Base-by-base conservation (phyloP, 306 rosid species). In the Cicer yamashitae region DNA sequence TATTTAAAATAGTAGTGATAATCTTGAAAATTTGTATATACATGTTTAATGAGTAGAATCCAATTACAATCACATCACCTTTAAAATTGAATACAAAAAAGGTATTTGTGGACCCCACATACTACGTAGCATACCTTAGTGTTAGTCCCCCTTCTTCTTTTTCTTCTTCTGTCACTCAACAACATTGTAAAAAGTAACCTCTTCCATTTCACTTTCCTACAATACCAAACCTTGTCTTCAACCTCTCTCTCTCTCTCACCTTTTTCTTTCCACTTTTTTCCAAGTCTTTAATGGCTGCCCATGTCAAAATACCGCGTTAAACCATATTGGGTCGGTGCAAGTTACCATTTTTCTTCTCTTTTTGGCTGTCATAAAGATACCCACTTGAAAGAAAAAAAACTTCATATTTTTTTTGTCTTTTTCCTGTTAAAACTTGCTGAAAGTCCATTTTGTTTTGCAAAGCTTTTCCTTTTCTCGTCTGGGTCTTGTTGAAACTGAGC, bases 271-370 rank as follows among this genome's bases (percentile, higher is more conserved):
- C 76, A 73, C 90, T 88, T 88, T 88, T 74, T 88, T 61, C 77
- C 75, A 71, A 67, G 89, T 88, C 98, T 84, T 91, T 82, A 81
- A 91, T 93, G 90, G 92, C 87, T 85, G 90, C 91, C 85, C 75
- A 20, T 51, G 14, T 81, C 71, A 82, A 77, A 73, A 45, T 84
- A 63, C 78, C 79, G 76, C 84, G 37, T 76, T 67, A 61, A 73
- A 50, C 81, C 79, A 65, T 87, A 75, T 67, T 73, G 92, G 88
- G 94, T 87, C 93, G 94, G 96, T 83, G 91, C 74, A 84, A 76
- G 86, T 78, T 83, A 68, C 70, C 89, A 84, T 80, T 83, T 74
- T 81, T 22, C 80, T 62, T 76, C 80, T 70, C 91, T 88, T 88
- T 86, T 81, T 81, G 20, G 89, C 75, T 91, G 94, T 88, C 86